These are phyloP conservation scores for Rhizophora apiculata DNA, from an alignment of 345 rosid species.

Conservation along the genomic window DNA sequence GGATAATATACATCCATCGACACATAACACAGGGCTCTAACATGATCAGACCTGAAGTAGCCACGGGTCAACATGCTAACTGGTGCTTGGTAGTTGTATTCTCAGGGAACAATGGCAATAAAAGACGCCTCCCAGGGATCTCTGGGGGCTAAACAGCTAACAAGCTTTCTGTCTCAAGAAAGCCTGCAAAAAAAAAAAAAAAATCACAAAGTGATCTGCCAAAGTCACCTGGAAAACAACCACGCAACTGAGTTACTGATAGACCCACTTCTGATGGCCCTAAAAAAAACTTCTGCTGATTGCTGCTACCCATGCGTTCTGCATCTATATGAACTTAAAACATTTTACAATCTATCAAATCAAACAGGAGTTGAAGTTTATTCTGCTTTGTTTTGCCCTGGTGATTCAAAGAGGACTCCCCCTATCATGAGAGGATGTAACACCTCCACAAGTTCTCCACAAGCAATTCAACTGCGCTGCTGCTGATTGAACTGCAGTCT, in stretches of 20 bases:
- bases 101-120: constrained; percentile 35
- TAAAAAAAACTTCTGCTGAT: constrained; percentile 30
- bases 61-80: constrained; percentile 27
- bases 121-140: constrained; percentile 24
- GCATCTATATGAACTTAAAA: constrained; percentile 7
- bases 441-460: constrained; percentile 73
- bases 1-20: constrained; percentile 26
- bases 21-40: constrained; percentile 16
- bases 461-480: constrained; percentile 48
- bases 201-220: constrained; percentile 24
- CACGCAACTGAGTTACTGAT: constrained; percentile 22
- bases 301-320: constrained; percentile 30
- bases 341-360: constrained; percentile 12
- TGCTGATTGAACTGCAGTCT: constrained; percentile 67
- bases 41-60: constrained; percentile 7
- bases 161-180: constrained; percentile 37
- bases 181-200: constrained; percentile 45
- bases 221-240: constrained; percentile 46
- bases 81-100: constrained; percentile 38
- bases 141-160: constrained; percentile 29
- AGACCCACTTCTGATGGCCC: constrained; percentile 17
- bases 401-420: not conserved
- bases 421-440: constrained; percentile 66
- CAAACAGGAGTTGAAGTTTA: constrained; percentile 2
- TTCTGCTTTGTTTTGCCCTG: not conserved